Evolutionary conservation across 2,329 filamentous ascomycete genomes (phyloP).

Genomic region (Cercospora brassicicola): DNA sequence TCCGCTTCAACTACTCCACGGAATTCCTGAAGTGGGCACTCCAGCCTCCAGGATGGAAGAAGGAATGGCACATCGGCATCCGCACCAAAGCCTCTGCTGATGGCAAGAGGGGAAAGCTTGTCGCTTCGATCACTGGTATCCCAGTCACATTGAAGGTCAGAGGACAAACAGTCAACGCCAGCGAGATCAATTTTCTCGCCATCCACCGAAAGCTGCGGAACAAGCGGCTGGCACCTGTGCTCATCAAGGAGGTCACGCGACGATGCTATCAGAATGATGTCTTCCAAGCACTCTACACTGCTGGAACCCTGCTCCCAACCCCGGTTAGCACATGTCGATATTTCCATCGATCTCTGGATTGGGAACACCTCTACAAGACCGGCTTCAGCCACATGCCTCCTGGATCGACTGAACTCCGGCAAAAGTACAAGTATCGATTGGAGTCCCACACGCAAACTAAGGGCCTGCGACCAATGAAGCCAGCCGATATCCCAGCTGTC

Average conservation of each 20-base stretch:
- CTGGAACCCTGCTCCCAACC: conserved; percentile 83
- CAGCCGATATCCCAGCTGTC: conserved; percentile 74
- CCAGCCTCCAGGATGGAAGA: conserved; percentile 90
- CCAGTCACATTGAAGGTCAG: conserved; percentile 81
- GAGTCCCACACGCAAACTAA: conserved; percentile 67
- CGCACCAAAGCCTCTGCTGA: conserved; percentile 56
- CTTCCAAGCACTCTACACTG: conserved; percentile 96
- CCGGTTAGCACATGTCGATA: conserved; percentile 93
- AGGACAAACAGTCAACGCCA: conserved; percentile 70
- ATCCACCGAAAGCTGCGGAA: conserved; percentile 96
- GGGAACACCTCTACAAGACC: conserved; percentile 92
- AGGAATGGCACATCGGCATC: conserved; percentile 93
- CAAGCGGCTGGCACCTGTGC: conserved; percentile 86
- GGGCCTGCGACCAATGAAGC: conserved; percentile 77
- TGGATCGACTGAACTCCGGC: conserved; percentile 79
- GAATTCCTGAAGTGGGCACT: conserved; percentile 92
- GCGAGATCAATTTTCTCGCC: conserved; percentile 97
- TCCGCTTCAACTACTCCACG: conserved; percentile 92
- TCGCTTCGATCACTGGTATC: conserved; percentile 93
- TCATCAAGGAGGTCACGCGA: conserved; percentile 97
- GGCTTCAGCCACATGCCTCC: conserved; percentile 87
- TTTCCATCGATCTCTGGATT: conserved; percentile 90
- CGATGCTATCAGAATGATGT: conserved; percentile 82
- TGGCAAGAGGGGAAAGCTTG: conserved; percentile 77
- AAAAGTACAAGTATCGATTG: conserved; percentile 82